Conservation (phyloP, 805 yeast genomes). For the Ogataea paraovalis region DNA sequence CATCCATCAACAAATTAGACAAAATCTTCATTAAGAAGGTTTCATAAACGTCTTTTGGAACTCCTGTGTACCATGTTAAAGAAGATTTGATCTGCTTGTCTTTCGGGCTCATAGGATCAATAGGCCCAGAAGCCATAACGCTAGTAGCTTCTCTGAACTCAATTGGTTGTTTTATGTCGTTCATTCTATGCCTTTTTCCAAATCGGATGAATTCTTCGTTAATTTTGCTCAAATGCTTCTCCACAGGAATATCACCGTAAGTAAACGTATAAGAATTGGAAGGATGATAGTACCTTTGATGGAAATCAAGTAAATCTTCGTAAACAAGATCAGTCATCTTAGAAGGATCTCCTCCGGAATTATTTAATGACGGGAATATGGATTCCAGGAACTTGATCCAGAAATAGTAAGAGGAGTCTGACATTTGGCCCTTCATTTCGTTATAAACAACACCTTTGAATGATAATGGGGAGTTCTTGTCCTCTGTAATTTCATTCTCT, state of each 20-base stretch:
- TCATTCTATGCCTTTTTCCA: conserved; percentile 42
- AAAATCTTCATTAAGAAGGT: conserved; percentile 70
- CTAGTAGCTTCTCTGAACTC: conserved; percentile 31
- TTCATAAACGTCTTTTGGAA: conserved; percentile 63
- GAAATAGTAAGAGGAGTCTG: conserved; percentile 79
- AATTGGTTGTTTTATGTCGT: conserved; percentile 44
- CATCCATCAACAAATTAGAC: conserved; percentile 72
- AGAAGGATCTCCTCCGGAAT: conserved; percentile 93
- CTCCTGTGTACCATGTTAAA: conserved; percentile 83
- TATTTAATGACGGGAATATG: conserved; percentile 78
- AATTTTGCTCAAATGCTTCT: conserved; percentile 54
- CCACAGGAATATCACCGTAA: conserved; percentile 74
- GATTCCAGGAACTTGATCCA: conserved; percentile 82
- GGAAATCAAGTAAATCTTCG: conserved; percentile 76
- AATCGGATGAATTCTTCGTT: conserved; percentile 46
- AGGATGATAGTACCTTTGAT: conserved; percentile 76
- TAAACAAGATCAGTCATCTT: conserved; percentile 70
- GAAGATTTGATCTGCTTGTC: conserved; percentile 76
- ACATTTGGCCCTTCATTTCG: conserved; percentile 97
- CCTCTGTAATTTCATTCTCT: conserved; percentile 62
- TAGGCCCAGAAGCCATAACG: conserved; percentile 61
- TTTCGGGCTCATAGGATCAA: conserved; percentile 68
- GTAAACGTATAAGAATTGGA: conserved; percentile 84
- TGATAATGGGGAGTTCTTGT: conserved; percentile 54
- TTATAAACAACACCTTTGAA: conserved; percentile 97